Percentiles rank a stretch among this genome's conserved stretches.
Evolutionary conservation across 208 protist species (phyloP).

Genomic region (Leishmania lainsoni): DNA sequence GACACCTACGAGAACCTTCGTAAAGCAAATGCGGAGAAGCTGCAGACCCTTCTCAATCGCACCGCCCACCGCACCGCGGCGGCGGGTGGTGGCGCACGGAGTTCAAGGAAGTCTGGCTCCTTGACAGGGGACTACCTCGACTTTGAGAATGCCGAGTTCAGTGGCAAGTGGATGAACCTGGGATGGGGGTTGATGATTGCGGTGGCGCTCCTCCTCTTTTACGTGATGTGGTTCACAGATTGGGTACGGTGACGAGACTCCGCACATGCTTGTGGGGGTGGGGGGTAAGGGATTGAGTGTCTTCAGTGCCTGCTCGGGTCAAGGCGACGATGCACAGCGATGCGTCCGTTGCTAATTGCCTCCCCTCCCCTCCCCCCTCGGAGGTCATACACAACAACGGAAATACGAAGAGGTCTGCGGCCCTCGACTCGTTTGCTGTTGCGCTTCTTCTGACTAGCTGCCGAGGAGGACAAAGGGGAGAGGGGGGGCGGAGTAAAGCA

Average conservation of each 20-base stretch:
- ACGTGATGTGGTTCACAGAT: conserved; percentile 58
- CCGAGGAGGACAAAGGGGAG: too few species aligned
- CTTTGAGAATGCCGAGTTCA: conserved; percentile 35
- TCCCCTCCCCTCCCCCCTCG: too few species aligned
- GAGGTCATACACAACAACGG: too few species aligned
- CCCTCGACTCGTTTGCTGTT: too few species aligned
- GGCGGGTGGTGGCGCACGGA: not conserved
- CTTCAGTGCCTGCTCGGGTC: too few species aligned
- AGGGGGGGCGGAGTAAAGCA: too few species aligned
- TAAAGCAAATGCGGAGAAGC: conserved; percentile 28
- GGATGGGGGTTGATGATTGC: conserved; percentile 21
- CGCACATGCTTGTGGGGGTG: not conserved
- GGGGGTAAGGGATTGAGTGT: too few species aligned
- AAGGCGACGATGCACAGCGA: too few species aligned
- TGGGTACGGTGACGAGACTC: conserved; percentile 26
- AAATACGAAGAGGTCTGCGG: too few species aligned
- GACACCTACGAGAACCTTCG: conserved; percentile 19
- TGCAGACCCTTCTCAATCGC: conserved; percentile 18
- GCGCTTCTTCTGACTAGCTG: too few species aligned
- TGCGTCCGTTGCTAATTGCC: too few species aligned
- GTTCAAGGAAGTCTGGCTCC: conserved; percentile 19
- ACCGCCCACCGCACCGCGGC: conserved; percentile 15
- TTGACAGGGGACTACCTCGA: conserved; percentile 44
- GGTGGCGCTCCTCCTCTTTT: conserved; percentile 40
- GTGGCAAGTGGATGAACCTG: conserved; percentile 34